These are phyloP conservation scores for Trypanosoma boissoni DNA, from an alignment of 208 protist species.

Conservation along the genomic window DNA sequence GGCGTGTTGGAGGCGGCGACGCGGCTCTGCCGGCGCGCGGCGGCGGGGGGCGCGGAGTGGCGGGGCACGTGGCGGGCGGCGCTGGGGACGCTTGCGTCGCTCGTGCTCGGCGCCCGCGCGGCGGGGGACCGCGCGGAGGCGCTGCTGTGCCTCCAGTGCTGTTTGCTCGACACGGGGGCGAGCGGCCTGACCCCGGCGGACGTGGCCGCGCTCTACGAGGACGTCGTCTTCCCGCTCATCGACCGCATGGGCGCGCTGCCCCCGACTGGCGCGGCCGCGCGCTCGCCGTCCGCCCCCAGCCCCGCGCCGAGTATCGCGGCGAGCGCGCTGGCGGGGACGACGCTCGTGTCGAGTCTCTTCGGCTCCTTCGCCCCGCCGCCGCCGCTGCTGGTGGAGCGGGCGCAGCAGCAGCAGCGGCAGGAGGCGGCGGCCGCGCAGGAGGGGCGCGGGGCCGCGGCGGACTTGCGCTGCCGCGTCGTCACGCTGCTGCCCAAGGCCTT, in stretches of 20 bases:
- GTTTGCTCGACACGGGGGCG: slow-evolving; percentile 51
- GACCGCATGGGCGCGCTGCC: slow-evolving; percentile 58
- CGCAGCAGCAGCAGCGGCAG: background rate
- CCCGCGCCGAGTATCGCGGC: background rate
- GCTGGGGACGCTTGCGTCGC: slow-evolving; percentile 40
- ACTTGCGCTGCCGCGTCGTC: slow-evolving; percentile 72
- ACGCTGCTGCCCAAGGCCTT: slow-evolving; percentile 65
- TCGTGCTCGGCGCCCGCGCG: slow-evolving; percentile 41
- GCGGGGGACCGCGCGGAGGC: slow-evolving; percentile 40
- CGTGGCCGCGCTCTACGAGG: slow-evolving; percentile 54
- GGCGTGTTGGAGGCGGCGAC: background rate
- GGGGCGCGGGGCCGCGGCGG: slow-evolving; percentile 8
- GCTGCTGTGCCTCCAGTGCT: slow-evolving; percentile 59
- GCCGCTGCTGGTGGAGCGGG: slow-evolving; percentile 1
- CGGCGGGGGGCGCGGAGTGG: slow-evolving; percentile 11
- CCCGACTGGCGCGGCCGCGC: background rate
- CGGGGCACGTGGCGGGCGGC: slow-evolving; percentile 42
- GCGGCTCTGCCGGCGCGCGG: background rate
- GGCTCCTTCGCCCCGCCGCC: slow-evolving; percentile 14
- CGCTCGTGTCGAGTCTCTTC: slow-evolving; percentile 18
- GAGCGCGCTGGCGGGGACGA: background rate
- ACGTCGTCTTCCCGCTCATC: slow-evolving; percentile 71
- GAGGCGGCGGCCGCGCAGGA: background rate
- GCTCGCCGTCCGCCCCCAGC: background rate
- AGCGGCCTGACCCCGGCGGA: slow-evolving; percentile 24